These are phyloP conservation scores for Blepharisma japonicum DNA, from an alignment of 73 alveolate species.

Conservation along the genomic window DNA sequence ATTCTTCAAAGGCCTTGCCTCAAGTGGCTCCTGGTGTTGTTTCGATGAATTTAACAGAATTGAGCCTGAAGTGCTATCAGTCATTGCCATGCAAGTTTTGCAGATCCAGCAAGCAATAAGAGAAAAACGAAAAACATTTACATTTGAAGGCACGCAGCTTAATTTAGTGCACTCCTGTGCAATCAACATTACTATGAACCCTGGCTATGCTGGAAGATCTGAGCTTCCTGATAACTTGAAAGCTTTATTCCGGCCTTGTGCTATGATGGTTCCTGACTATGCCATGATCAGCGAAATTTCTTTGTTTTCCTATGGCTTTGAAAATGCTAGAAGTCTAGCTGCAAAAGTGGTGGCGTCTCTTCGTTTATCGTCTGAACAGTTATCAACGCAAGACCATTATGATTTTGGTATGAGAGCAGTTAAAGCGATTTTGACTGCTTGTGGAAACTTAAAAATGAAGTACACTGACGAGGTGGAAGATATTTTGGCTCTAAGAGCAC, in stretches of 20 bases:
- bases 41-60: slow-evolving; percentile 99
- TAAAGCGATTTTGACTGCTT: slow-evolving; percentile 98
- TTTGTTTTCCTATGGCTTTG: slow-evolving; percentile 91
- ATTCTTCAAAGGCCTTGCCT: slow-evolving; percentile 99
- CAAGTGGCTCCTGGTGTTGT: slow-evolving; percentile 99
- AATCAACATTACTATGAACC: slow-evolving; percentile 99
- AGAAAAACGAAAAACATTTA: slow-evolving; percentile 73
- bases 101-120: slow-evolving; percentile 87
- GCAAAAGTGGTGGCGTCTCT: slow-evolving; percentile 97
- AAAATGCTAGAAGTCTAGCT: slow-evolving; percentile 95
- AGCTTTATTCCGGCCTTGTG: slow-evolving; percentile 73
- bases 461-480: slow-evolving; percentile 80
- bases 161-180: slow-evolving; percentile 94
- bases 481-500: slow-evolving; percentile 86
- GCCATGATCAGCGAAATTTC: slow-evolving; percentile 96
- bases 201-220: slow-evolving; percentile 98
- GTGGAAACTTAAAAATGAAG: slow-evolving; percentile 95
- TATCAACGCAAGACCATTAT: slow-evolving; percentile 88
- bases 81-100: slow-evolving; percentile 96
- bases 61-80: slow-evolving; percentile 99
- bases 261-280: slow-evolving; percentile 99
- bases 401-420: slow-evolving; percentile 99
- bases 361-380: slow-evolving; percentile 95
- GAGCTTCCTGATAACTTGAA: slow-evolving; percentile 99
- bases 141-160: slow-evolving; percentile 91